A percentile compares a stretch with the other conserved stretches of the same genome.
Evolutionary conservation across 176 grass and related monocot genomes (phyloP).

Genomic region (Rhipidocladum racemiflorum): DNA sequence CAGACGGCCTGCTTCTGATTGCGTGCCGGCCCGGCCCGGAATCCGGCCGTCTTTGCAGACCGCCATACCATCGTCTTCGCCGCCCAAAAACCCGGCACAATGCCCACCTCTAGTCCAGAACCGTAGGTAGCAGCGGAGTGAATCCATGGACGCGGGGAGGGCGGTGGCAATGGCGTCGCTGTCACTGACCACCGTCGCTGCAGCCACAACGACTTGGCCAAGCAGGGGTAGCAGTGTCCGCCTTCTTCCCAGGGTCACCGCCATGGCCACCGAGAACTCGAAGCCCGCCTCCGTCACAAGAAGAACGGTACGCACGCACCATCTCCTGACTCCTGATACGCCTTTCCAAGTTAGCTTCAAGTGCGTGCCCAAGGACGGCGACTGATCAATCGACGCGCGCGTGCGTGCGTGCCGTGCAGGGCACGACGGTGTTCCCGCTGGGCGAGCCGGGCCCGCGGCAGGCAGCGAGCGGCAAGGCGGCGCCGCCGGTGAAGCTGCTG

Average conservation of each 20-base stretch:
- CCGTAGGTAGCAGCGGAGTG: neutral
- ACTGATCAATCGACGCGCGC: too few relatives aligned
- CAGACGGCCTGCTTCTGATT: too few relatives aligned
- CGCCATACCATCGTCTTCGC: too few relatives aligned
- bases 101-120: too few relatives aligned
- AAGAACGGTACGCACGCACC: constrained; percentile 38
- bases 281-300: constrained; percentile 39
- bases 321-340: neutral
- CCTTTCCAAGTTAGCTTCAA: neutral
- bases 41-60: too few relatives aligned
- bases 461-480: constrained; percentile 31
- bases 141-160: neutral
- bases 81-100: too few relatives aligned
- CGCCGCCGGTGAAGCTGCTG: constrained; percentile 65
- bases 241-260: constrained; percentile 6
- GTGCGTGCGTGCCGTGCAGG: constrained; percentile 16
- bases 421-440: constrained; percentile 78
- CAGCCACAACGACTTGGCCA: neutral
- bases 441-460: constrained; percentile 54
- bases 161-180: constrained; percentile 26
- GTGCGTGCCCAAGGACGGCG: neutral
- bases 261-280: constrained; percentile 36
- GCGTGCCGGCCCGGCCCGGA: too few relatives aligned
- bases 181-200: neutral
- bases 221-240: neutral